A percentile compares a stretch with the other conserved stretches of the same genome.
These are phyloP conservation scores for Eutrema heterophyllum DNA, from an alignment of 345 rosid genomes.

Conservation along the genomic window DNA sequence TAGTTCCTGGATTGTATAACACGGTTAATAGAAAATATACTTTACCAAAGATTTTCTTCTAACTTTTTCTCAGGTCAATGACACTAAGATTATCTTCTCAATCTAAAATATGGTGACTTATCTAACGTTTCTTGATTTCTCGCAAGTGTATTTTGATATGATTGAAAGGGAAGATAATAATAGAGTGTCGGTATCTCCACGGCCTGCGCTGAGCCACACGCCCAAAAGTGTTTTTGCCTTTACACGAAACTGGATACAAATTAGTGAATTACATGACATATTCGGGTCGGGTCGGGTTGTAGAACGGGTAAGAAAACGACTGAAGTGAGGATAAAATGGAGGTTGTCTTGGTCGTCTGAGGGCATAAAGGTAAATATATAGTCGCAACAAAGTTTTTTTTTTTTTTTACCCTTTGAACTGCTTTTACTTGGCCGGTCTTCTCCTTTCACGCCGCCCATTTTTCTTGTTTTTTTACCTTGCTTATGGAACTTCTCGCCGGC, in stretches of 20 bases:
- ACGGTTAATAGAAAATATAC: not conserved
- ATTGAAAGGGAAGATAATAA: not conserved
- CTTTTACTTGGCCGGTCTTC: conserved; percentile 18
- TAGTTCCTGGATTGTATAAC: not conserved
- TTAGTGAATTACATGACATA: not conserved
- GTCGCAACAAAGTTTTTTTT: not conserved
- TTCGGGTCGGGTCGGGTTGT: not conserved
- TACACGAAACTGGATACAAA: conserved; percentile 4
- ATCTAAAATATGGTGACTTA: not conserved
- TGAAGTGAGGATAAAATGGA: conserved; percentile 8
- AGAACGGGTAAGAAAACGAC: conserved; percentile 2
- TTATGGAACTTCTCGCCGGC: conserved; percentile 59
- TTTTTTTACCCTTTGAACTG: conserved; percentile 27
- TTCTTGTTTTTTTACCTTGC: not conserved
- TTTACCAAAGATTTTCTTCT: not conserved
- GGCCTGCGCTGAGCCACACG: conserved; percentile 21
- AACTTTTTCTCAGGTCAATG: not conserved
- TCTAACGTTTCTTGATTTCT: not conserved
- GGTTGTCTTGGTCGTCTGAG: not conserved
- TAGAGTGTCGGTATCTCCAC: not conserved
- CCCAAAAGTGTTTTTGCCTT: conserved; percentile 6
- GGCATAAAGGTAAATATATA: conserved; percentile 10
- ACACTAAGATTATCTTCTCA: not conserved
- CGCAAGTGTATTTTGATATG: not conserved
- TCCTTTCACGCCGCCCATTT: conserved; percentile 21